Evolutionary conservation across 2,329 filamentous ascomycete species (phyloP), one percentile per base, ranked within the genome.

Genomic region (Aspergillus brasiliensis): DNA sequence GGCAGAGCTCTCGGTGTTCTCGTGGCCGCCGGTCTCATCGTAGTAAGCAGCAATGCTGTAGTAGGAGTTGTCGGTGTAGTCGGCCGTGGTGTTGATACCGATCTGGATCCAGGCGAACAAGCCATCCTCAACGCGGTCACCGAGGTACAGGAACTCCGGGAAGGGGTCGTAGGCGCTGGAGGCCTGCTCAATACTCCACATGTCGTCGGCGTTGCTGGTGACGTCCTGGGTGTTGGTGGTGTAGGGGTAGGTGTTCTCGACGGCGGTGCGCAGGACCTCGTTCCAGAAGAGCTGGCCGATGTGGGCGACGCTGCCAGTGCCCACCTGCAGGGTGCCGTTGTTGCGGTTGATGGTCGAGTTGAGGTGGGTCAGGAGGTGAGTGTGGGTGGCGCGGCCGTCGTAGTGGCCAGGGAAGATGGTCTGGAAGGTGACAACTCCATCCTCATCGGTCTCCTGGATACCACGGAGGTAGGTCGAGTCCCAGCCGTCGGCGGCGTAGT

Each of bases 121-220:
- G 17, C 81, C 80, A 61, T 82, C 80, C 10, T 73, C 66, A 19
- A 83, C 69, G 19, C 74, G 71, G 28, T 84, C 78, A 3, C 83
- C 82, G 25, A 86, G 79, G 56, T 83, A 80, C 44, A 83, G 75
- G 61, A 83, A 85, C 68, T 86, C 80, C 10, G 83, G 75, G 68
- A 85, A 80, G 0, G 83, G 83, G 59, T 83, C 81, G 56, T 81
- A 81, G 40, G 78, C 74, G 5, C 73, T 76, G 51, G 76, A 76
- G 8, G 79, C 76, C 65, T 78, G 74, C 60, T 69, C 63, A 15
- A 78, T 69, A 63, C 78, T 77, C 59, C 78, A 75, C 40, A 66
- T 61, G 61, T 83, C 81, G 1, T 79, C 75, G 3, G 73, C 74
- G 60, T 83, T 83, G 48, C 68, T 69, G 8, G 76, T 80, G 25